These are phyloP conservation scores for Fusarium papillatum DNA, from an alignment of 2,329 filamentous ascomycete species.

Conservation along the genomic window DNA sequence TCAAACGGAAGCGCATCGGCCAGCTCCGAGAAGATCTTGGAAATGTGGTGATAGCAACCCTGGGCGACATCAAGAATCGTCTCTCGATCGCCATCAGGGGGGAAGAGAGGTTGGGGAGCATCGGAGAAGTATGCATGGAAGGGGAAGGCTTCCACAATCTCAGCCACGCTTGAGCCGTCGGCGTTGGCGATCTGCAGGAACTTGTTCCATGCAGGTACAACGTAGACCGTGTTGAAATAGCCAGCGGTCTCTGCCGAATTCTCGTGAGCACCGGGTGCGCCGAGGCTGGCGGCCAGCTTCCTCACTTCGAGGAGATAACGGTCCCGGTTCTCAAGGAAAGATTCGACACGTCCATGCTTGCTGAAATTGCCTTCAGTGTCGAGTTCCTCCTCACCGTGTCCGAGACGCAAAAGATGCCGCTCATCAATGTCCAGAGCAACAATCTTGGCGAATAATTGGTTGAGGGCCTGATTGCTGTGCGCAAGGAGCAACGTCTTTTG, in stretches of 20 bases:
- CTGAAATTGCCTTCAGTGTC: slow-evolving; percentile 89
- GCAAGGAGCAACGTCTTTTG: slow-evolving; percentile 94
- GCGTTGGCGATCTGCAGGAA: slow-evolving; percentile 75
- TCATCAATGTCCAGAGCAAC: slow-evolving; percentile 96
- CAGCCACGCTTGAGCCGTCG: slow-evolving; percentile 67
- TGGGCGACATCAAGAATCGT: slow-evolving; percentile 80
- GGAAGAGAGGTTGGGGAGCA: slow-evolving; percentile 89
- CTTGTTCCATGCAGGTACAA: slow-evolving; percentile 89
- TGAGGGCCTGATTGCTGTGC: slow-evolving; percentile 97
- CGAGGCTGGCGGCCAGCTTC: slow-evolving; percentile 86
- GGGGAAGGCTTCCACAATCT: slow-evolving; percentile 83
- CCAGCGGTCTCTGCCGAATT: slow-evolving; percentile 97
- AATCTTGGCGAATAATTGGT: slow-evolving; percentile 98
- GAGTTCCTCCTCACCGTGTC: slow-evolving; percentile 95
- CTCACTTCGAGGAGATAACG: slow-evolving; percentile 86
- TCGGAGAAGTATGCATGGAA: slow-evolving; percentile 91
- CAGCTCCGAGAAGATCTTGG: slow-evolving; percentile 91
- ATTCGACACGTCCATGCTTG: slow-evolving; percentile 95
- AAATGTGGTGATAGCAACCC: slow-evolving; percentile 90
- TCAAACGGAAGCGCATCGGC: slow-evolving; percentile 97
- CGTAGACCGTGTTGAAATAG: slow-evolving; percentile 95
- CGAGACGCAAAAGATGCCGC: slow-evolving; percentile 90
- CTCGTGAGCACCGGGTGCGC: slow-evolving; percentile 92
- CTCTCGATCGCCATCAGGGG: slow-evolving; percentile 73
- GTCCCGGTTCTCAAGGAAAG: slow-evolving; percentile 90